Evolutionary conservation across 352 stramenopile species (phyloP), one percentile per base, ranked within the genome.

Genomic region (Phytophthora pistaciae): DNA sequence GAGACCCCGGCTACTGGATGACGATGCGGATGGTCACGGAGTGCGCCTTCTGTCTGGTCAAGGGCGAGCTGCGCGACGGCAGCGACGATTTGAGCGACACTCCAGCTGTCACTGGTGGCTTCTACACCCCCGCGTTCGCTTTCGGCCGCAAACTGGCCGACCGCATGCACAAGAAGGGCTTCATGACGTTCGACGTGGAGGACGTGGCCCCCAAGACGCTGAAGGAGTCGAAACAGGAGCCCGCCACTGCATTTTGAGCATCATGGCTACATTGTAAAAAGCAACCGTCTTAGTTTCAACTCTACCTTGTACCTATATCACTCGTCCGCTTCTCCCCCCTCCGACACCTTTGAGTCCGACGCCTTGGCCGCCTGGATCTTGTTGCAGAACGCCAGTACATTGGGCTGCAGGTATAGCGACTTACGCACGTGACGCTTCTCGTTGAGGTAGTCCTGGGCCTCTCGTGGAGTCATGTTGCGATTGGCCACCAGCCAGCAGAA

Each of bases 401-500:
- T 96, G 3, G 91, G 84, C 66, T 99, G 96, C 64, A 88, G 73
- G 72, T 90, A 98, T 5, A 99, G 78, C 13, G 70, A 80, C 76
- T 91, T 96, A 29, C 95, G 87, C n/a, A 99, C 96, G 67, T 90
- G 82, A 18, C 96, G 88, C 70, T 98, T 93, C 25, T 88, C 80
- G 58, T 82, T 95, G 16, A 99, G 74, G 49, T 98, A 94, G 60
- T 89, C 70, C 70, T 99, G 97, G 5, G 97, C 79, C 40, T 94
- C 82, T 40, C 88, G 31, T 18, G 91, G 80, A 62, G 90, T 93
- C 75, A 92, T 90, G 13, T 81, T 80, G 60, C 88, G 89, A 31
- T 75, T 71, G 11, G 86, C 76, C 16, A 98, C 74, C 6, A 98
- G 70, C 94, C 94, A 99, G 55, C 92, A 97, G 67, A 98, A 96